Percentiles rank a stretch among this genome's conserved stretches.
Conservation (phyloP, 1,284 basidiomycete genomes). For the Phlebopus sp. region DNA sequence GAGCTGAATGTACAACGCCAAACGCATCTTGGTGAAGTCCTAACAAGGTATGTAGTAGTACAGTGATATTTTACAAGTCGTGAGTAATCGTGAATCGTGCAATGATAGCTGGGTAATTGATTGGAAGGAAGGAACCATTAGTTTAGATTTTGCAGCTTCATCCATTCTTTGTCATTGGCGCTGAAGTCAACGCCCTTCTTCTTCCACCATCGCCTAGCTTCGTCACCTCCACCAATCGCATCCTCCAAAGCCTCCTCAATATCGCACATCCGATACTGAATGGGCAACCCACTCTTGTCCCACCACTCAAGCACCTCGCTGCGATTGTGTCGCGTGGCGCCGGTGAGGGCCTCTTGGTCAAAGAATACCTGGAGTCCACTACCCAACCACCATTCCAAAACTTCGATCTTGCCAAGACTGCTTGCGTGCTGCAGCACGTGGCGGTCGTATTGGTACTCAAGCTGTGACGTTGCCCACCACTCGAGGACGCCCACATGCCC, state of each 20-base stretch:
- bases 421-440: conserved; percentile 74
- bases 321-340: conserved; percentile 75
- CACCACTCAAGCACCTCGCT: conserved; percentile 85
- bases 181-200: conserved; percentile 75
- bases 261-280: conserved; percentile 82
- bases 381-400: conserved; percentile 79
- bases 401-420: conserved; percentile 74
- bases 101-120: not conserved
- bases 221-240: conserved; percentile 70
- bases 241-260: conserved; percentile 85
- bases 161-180: conserved; percentile 79
- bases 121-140: conserved; percentile 27
- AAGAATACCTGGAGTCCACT: conserved; percentile 74
- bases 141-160: conserved; percentile 72
- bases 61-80: conserved; percentile 1
- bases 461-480: conserved; percentile 78
- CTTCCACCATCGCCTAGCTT: conserved; percentile 74
- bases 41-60: conserved; percentile 1
- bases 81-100: conserved; percentile 3
- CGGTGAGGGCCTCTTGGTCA: conserved; percentile 73
- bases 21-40: too few relatives aligned
- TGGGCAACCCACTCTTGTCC: conserved; percentile 69
- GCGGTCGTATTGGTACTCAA: conserved; percentile 74
- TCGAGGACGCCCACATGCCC: conserved; percentile 69
- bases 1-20: too few relatives aligned